A percentile compares a stretch with the other conserved stretches of the same genome.
phyloP scores from a whole-genome alignment of 2,329 filamentous ascomycete species.

The Penicillium sp. region DNA sequence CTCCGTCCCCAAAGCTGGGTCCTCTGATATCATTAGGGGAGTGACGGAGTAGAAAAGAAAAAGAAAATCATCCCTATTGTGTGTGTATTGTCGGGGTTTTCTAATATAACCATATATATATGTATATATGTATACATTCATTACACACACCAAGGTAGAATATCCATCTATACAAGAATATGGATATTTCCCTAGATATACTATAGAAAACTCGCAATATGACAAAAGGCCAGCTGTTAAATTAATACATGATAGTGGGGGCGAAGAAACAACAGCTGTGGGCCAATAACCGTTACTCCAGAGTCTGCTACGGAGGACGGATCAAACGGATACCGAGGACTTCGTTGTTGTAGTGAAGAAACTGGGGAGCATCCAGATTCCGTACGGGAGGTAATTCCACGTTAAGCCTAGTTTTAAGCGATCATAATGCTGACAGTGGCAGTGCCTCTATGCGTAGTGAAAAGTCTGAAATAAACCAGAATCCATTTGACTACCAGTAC shows the following conservation, averaged over 20 bases:
- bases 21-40: constrained; percentile 8
- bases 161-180: neutral
- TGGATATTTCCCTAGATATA: too few relatives aligned
- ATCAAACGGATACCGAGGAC: neutral
- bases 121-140: neutral
- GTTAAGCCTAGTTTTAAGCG: neutral
- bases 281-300: constrained; percentile 9
- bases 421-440: neutral
- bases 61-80: neutral
- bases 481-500: neutral
- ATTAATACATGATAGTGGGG: neutral
- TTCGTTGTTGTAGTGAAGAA: neutral
- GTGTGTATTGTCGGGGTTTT: neutral
- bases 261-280: neutral
- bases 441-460: neutral
- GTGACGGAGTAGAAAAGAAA: neutral
- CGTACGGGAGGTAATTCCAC: neutral
- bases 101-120: neutral
- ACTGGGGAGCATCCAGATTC: neutral
- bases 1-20: constrained; percentile 18
- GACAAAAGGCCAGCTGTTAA: constrained; percentile 2
- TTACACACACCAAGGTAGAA: neutral
- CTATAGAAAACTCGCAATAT: too few relatives aligned
- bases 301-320: constrained; percentile 1
- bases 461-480: neutral